Base-by-base conservation (phyloP, 768 basidiomycete species). In the Trichaptum fuscoviolaceum region DNA sequence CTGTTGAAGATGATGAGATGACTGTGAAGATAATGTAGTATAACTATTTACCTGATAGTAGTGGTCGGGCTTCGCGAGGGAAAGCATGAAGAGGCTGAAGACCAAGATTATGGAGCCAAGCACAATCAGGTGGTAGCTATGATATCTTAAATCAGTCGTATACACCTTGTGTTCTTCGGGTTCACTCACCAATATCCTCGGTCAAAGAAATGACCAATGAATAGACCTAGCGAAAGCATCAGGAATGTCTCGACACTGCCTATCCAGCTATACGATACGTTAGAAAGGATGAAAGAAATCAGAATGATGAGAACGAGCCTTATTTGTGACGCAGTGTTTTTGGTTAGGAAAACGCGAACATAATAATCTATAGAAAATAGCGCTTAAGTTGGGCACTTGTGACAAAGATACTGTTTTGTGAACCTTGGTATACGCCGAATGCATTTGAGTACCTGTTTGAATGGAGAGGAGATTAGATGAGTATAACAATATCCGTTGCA, bases 21-120 rank as follows among this genome's bases (percentile, higher is more conserved):
- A 26, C 8, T 26, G 63, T 30, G 67, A 66, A 18, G 65, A 58
- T n/a, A 75, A 2, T 12, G 57, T 1, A 2, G 6, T 18, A 35
- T 0, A 23, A 25, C 35, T 26, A 27, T 60, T 36, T 66, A 77
- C 79, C 70, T 80, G 76, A 34, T 79, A 78, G 34, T 76, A 77
- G 26, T 74, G 68, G 9, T 75, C 76, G 35, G 78, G 74, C 26
- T 75, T 69, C 7, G 72, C 73, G 23, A 78, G 64, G 20, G 80
- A 81, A 8, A 80, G 63, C 77, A 79, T 77, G 65, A 81, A 81
- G 24, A 77, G 63, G 0, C 77, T 72, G 7, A 78, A 63, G 20
- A 73, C 70, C 42, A 74, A 69, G 6, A 75, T 66, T 12, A 74
- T 18, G n/a, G 74, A 69, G 8, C 75, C 77, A 7, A 64, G 58